Base-by-base conservation (phyloP, 495 filamentous ascomycete genomes). In the Usnea hakonensis region DNA sequence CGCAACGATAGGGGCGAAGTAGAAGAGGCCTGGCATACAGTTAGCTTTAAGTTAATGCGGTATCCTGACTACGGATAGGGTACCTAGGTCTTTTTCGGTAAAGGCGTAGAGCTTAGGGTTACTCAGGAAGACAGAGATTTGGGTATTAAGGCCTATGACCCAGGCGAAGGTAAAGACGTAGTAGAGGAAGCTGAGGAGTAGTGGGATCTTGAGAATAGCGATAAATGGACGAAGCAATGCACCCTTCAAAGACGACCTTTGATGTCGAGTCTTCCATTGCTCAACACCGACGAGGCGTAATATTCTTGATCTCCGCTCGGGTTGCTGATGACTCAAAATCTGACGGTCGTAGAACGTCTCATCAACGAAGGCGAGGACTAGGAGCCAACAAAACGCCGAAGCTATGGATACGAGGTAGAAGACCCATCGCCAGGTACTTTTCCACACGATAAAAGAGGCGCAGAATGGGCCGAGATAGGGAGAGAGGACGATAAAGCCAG, bases 81-180 rank as follows among this genome's bases (percentile, higher is more conserved):
- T 62, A 75, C 83, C 83, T 36, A 85, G 75, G 43, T 78, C 73
- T 38, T 76, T 73, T 0, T 77, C 72, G 1, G 72, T 75, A 61
- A 87, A 87, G 16, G 74, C 74, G 72, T 86, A 87, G 3, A 78
- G 64, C 0, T 76, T 75, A 0, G 73, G n/a, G n/a, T n/a, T n/a
- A n/a, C n/a, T 74, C 10, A 86, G 67, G 61, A 81, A 81, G 53
- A 85, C 80, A 35, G 78, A 73, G 13, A 84, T 72, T 3, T 83
- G 85, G 0, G 82, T 84, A 64, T 87, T 86, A 69, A 86, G 80
- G 6, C 81, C 83, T 11, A 86, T 78, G 9, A 78, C 78, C 82
- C 83, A 86, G 13, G 81, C 80, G 67, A 85, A 85, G 8, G 72
- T 82, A n/a, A 82, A 65, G 40, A 80, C 63, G 69, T 87, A 87